Evolutionary conservation across 306 rosid species (phyloP).

Genomic region (Prunus mira): DNA sequence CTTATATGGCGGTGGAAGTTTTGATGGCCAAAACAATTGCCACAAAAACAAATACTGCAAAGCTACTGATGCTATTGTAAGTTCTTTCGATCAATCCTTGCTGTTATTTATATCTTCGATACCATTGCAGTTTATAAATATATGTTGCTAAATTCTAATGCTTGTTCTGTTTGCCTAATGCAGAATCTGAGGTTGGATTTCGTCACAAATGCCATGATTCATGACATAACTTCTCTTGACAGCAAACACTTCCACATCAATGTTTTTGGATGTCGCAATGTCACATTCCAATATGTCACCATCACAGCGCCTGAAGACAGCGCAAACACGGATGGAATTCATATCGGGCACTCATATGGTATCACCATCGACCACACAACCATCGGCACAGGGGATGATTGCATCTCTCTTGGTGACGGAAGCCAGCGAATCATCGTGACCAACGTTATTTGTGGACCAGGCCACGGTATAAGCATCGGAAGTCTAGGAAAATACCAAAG

Average conservation of each 20-base stretch:
- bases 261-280: conserved; percentile 26
- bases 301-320: conserved; percentile 34
- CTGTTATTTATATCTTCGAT: too few relatives aligned
- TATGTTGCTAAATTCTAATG: too few relatives aligned
- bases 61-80: conserved; percentile 23
- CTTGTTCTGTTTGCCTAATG: background rate
- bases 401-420: conserved; percentile 52
- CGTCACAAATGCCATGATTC: conserved; percentile 25
- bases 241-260: conserved; percentile 36
- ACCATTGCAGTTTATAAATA: too few relatives aligned
- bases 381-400: conserved; percentile 49
- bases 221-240: conserved; percentile 24
- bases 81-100: background rate
- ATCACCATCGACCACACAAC: conserved; percentile 26
- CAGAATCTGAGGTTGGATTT: conserved; percentile 40
- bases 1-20: conserved; percentile 38
- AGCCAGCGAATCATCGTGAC: conserved; percentile 13
- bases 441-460: conserved; percentile 40
- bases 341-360: conserved; percentile 39
- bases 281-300: conserved; percentile 28
- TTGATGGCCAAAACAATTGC: conserved; percentile 45
- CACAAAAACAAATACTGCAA: conserved; percentile 9
- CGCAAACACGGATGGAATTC: conserved; percentile 49
- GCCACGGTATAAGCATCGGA: conserved; percentile 50
- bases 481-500: conserved; percentile 32